Evolutionary conservation across 495 filamentous ascomycete species (phyloP).

Genomic region (Stereocaulon alpinum): DNA sequence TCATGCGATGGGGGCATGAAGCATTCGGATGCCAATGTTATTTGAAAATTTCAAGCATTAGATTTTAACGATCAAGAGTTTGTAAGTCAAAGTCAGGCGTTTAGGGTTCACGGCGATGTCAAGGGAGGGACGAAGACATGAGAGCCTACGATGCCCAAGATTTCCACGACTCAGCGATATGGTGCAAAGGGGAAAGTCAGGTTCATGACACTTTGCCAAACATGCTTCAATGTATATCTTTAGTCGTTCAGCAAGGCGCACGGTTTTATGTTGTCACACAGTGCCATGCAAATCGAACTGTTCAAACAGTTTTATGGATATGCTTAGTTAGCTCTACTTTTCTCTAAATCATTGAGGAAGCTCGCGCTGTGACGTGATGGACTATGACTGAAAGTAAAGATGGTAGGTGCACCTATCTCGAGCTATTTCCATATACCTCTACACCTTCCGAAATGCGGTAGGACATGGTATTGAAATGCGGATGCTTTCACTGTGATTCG

Average conservation of each 20-base stretch:
- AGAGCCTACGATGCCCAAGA: slow-evolving; percentile 5
- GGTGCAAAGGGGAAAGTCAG: background rate
- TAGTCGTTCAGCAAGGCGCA: slow-evolving; percentile 3
- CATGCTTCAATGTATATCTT: slow-evolving; percentile 2
- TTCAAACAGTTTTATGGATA: background rate
- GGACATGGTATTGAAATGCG: no score
- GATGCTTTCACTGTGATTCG: no score
- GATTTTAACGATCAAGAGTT: background rate
- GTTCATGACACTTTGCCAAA: background rate
- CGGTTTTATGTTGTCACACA: background rate
- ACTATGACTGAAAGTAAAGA: no score
- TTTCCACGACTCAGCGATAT: slow-evolving; percentile 1
- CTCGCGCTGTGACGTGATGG: no score
- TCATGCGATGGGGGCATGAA: background rate
- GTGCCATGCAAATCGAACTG: background rate
- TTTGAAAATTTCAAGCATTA: background rate
- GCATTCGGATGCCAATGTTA: background rate
- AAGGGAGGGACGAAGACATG: background rate
- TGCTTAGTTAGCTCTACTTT: no score
- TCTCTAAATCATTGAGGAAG: no score
- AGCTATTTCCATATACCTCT: no score
- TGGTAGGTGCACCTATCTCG: no score
- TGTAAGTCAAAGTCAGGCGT: background rate
- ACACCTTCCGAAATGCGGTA: no score
- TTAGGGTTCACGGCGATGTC: background rate